These are phyloP conservation scores for Coemansia sp. DNA, from an alignment of 192 early-diverging fungal species.

Conservation along the genomic window DNA sequence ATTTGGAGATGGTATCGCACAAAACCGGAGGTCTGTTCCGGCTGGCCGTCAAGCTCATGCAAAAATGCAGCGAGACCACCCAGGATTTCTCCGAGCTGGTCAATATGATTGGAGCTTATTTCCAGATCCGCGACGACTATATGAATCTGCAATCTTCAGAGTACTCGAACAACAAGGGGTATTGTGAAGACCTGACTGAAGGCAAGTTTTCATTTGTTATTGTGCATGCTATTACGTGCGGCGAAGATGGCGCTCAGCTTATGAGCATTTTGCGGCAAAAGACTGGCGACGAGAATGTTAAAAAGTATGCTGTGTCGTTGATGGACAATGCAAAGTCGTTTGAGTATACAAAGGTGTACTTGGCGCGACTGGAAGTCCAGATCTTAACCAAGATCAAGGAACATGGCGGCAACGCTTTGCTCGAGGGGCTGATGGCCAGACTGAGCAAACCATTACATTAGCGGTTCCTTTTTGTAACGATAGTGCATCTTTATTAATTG, in stretches of 20 bases:
- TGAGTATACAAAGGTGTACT: conserved; percentile 69
- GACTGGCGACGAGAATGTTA: conserved; percentile 77
- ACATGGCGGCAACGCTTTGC: conserved; percentile 75
- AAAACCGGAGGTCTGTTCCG: conserved; percentile 98
- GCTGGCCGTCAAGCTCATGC: conserved; percentile 93
- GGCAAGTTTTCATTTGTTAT: conserved; percentile 98
- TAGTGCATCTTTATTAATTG: background rate
- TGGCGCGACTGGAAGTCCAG: conserved; percentile 63
- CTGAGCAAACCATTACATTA: conserved; percentile 36
- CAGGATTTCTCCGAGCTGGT: conserved; percentile 78
- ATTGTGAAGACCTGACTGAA: conserved; percentile 97
- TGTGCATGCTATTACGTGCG: conserved; percentile 73
- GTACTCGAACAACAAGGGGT: conserved; percentile 95
- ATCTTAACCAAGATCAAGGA: conserved; percentile 63
- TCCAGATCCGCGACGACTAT: conserved; percentile 97
- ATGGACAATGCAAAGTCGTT: conserved; percentile 79
- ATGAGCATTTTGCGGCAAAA: conserved; percentile 88
- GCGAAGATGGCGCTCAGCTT: conserved; percentile 62
- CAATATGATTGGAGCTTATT: conserved; percentile 87
- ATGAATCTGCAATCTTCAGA: conserved; percentile 85
- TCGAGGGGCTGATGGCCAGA: conserved; percentile 57
- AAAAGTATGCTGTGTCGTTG: conserved; percentile 80
- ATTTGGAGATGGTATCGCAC: conserved; percentile 92
- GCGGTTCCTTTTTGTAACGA: background rate
- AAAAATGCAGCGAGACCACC: conserved; percentile 59